Conservation (phyloP, 75 land plant species). For the Cupressus sempervirens region DNA sequence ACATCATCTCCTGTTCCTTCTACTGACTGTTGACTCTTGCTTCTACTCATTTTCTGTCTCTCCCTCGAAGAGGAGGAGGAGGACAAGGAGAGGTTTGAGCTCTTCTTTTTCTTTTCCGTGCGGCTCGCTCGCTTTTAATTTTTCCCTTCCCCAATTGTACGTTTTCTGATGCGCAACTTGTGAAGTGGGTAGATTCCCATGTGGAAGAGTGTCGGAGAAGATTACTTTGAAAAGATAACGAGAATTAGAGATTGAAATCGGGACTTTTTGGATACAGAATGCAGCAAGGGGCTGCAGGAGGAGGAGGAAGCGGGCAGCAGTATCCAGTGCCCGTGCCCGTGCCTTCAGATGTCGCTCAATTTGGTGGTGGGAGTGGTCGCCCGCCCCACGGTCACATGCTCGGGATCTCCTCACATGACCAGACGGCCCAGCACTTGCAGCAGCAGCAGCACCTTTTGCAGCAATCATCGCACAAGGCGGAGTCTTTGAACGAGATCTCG, state of each 20-base stretch:
- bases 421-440: slow-evolving; percentile 22
- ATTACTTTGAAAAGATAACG: too few relatives aligned
- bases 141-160: neutral
- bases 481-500: slow-evolving; percentile 41
- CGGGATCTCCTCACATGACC: slow-evolving; percentile 24
- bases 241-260: neutral
- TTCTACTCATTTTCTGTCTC: neutral
- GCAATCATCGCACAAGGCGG: slow-evolving; percentile 15
- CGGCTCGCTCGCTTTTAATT: too few relatives aligned
- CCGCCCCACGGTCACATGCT: slow-evolving; percentile 22
- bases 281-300: slow-evolving; percentile 3
- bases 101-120: too few relatives aligned
- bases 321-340: slow-evolving; percentile 14
- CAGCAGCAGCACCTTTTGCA: slow-evolving; percentile 8
- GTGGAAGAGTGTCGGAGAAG: neutral
- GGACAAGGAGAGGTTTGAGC: neutral
- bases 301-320: slow-evolving; percentile 10
- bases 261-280: neutral
- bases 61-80: neutral
- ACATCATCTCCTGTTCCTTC: neutral
- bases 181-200: neutral
- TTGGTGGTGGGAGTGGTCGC: neutral
- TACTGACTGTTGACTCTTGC: neutral
- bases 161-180: neutral
- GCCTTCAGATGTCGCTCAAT: slow-evolving; percentile 19